Evolutionary conservation across 2,329 filamentous ascomycete genomes (phyloP), one percentile per base, ranked within the genome.

Genomic region (Colletotrichum viniferum): DNA sequence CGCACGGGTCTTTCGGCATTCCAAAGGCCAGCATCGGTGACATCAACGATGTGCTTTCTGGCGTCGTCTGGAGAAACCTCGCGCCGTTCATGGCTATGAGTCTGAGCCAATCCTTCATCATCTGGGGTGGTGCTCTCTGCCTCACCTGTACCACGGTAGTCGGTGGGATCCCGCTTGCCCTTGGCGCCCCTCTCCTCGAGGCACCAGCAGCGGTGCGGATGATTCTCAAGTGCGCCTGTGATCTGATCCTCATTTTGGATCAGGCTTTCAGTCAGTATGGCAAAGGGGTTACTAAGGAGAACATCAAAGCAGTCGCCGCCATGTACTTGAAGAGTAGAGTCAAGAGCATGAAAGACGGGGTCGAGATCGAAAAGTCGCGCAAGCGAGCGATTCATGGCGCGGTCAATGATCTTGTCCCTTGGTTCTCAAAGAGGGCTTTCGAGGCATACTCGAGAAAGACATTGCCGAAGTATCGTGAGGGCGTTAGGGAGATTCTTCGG

Each of bases 11-110:
- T 30, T 81, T 80, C n/a, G 79, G 79, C 4, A 76, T 80, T 14
- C 61, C 79, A 6, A 43, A 71, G 10, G 69, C 78, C 6, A 79
- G 76, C 16, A 66, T 77, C 14, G 68, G 60, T 16, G 77, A 80
- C 9, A 76, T 81, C 14, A 77, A 80, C 58, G 63, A 66, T 6
- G 76, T 79, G 14, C 76, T 79, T 3, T 70, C 68, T 16, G 68
- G 56, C 14, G 68, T 81, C 12, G 61, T 81, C 14, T 81, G 79
- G 79, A 76, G 72, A 38, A 81, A 80, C 43, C 77, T 81, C 21
- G 75, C 73, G 3, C 69, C 71, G 2, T 81, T 81, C 28, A 76
- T 81, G 69, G 73, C 78, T 0, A 32, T 56, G 66, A 48, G 71
- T 76, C 65, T 72, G 12, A 28, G 71, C 28, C 78, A 79, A 24